phyloP scores from a whole-genome alignment of 2,329 filamentous ascomycete genomes.

The Elsinoe batatas region DNA sequence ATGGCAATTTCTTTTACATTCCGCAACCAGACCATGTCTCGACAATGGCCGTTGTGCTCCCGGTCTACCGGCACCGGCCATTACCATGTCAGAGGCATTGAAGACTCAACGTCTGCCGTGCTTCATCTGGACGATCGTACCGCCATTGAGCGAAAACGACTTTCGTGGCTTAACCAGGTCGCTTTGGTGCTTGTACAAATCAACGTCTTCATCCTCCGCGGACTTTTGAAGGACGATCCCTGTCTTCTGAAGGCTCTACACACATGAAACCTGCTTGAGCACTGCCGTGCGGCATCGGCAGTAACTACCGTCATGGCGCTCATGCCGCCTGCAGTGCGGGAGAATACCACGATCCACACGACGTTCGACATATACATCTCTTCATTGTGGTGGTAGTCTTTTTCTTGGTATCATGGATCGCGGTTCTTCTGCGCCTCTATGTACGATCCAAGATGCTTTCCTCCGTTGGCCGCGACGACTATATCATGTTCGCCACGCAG shows the following conservation, averaged over 20 bases:
- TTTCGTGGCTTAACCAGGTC: background rate
- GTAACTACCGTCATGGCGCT: background rate
- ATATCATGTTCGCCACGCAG: constrained; percentile 26
- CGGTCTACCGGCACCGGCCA: background rate
- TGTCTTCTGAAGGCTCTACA: background rate
- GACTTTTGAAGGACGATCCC: background rate
- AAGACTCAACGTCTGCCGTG: background rate
- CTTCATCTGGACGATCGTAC: background rate
- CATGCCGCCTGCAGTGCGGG: background rate
- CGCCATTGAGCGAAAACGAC: background rate
- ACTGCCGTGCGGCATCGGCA: background rate
- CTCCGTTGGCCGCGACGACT: constrained; percentile 28
- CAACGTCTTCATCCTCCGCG: background rate
- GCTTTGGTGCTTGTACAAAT: background rate
- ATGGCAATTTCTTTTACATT: background rate
- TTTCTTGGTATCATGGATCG: constrained; percentile 28
- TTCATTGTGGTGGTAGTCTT: constrained; percentile 29
- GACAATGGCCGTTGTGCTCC: background rate
- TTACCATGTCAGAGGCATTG: background rate
- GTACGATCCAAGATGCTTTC: constrained; percentile 19
- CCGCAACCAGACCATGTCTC: background rate
- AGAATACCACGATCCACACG: background rate
- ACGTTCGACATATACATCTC: constrained; percentile 4
- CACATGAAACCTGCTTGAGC: background rate
- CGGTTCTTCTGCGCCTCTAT: constrained; percentile 30